These are phyloP conservation scores for Obba rivulosa DNA, from an alignment of 768 basidiomycete species.

Conservation along the genomic window DNA sequence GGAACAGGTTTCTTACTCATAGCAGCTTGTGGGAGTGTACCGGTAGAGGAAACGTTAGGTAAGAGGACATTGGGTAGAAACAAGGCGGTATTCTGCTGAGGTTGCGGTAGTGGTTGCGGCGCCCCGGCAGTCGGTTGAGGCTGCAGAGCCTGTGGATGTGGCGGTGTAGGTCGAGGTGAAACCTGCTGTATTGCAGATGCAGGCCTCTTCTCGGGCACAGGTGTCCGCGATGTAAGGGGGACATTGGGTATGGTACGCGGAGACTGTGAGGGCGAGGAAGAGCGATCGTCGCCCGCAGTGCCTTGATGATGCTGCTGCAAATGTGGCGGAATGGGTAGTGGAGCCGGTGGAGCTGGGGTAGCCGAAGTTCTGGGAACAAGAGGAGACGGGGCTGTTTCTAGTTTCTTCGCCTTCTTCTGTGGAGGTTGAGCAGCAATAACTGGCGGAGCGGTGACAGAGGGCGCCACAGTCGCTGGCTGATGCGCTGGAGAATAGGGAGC, in stretches of 20 bases:
- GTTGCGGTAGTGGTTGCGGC: slow-evolving; percentile 17
- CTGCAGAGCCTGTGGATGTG: slow-evolving; percentile 8
- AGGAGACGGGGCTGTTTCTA: slow-evolving; percentile 7
- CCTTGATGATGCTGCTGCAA: slow-evolving; percentile 15
- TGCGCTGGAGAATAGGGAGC: slow-evolving; percentile 1
- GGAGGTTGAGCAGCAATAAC: slow-evolving; percentile 1
- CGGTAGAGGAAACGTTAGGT: background rate
- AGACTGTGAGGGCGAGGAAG: slow-evolving; percentile 9
- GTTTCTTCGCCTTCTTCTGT: slow-evolving; percentile 6
- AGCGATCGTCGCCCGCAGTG: slow-evolving; percentile 9
- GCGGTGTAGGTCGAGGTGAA: slow-evolving; percentile 8
- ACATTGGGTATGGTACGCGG: slow-evolving; percentile 11
- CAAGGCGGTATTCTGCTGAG: slow-evolving; percentile 13
- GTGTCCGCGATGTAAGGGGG: background rate
- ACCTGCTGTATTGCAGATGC: background rate
- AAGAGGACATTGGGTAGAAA: slow-evolving; percentile 9
- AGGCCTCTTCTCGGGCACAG: background rate
- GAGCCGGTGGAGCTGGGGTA: slow-evolving; percentile 15
- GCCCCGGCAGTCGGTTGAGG: slow-evolving; percentile 10
- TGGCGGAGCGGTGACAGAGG: slow-evolving; percentile 1
- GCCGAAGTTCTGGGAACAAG: slow-evolving; percentile 9
- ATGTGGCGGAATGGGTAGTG: slow-evolving; percentile 20
- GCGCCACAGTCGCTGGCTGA: background rate
- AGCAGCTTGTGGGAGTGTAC: background rate
- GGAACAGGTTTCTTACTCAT: slow-evolving; percentile 8